Base-by-base conservation (phyloP, 1,284 basidiomycete genomes). In the Irpex sp. region DNA sequence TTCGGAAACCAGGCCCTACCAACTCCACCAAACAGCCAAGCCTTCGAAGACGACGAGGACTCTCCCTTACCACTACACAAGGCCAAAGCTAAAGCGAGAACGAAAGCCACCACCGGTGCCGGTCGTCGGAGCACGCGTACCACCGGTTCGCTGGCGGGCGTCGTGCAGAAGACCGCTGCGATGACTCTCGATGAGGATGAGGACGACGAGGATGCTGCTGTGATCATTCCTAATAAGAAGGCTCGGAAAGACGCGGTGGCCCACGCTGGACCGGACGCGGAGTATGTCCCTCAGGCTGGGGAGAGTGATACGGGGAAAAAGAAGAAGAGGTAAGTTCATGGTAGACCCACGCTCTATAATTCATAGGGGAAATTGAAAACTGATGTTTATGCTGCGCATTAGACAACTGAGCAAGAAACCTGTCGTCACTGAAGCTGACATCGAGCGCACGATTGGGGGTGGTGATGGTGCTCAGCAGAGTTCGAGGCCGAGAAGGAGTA, bases 361-460 rank as follows among this genome's bases (percentile, higher is more conserved):
- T 39, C 26, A 4, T 13, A 33, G 26, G 55, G 61, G 39, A 33
- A 26, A 57, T 53, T 26, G 21, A 26, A 26, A 5, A 58, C 19
- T n/a, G 7, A 47, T 53, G 1, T 11, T 31, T n/a, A 11, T 43
- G 39, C n/a, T 1, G 19, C 26, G 46, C 5, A 50, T 5, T 61
- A 82, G 80, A 62, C 75, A 77, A 55, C 70, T 83, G 26, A 79
- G 78, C 15, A 81, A 76, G 70, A 80, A 78, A 63, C 68, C 67
- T 11, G 70, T 80, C 9, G 67, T 79, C 13, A 81, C 76, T 4
- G 81, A 80, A 61, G 80, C 81, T 54, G 78, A 80, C 59, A 79
- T 81, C 60, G 74, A 75, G 59, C 66, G 62, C 33, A 72, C 69
- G 3, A 68, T 70, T 19, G 60, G 66, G 4, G 61, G 60, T 21